Percentiles rank a stretch among this genome's conserved stretches.
Conservation (phyloP, 2,329 filamentous ascomycete species). For the Aspergillus japonicus region DNA sequence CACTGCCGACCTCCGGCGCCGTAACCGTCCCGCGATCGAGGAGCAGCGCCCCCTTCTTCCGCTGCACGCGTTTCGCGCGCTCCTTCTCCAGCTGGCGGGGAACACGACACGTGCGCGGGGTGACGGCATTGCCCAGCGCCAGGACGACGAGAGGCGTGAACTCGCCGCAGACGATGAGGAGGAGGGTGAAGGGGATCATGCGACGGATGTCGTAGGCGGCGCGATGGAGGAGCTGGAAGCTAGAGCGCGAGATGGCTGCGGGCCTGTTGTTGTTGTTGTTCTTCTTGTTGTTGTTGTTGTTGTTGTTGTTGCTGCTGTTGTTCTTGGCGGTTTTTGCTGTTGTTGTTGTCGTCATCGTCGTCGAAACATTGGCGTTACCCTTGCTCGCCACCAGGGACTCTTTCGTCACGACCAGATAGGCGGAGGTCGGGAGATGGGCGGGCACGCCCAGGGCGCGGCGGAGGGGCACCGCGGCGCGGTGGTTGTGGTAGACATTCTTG, state of each 20-base stretch:
- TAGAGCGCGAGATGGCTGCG: slow-evolving; percentile 56
- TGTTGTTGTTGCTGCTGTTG: not conserved
- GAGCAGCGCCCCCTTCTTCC: slow-evolving; percentile 27
- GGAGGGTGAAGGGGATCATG: slow-evolving; percentile 72
- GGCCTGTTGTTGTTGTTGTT: not conserved
- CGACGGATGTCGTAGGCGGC: slow-evolving; percentile 71
- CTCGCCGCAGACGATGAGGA: slow-evolving; percentile 79
- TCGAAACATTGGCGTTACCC: not conserved
- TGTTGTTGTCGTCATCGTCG: not conserved
- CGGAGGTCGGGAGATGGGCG: slow-evolving; percentile 36
- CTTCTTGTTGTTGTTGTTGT: too few species aligned
- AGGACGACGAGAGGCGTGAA: slow-evolving; percentile 79
- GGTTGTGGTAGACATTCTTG: slow-evolving; percentile 70
- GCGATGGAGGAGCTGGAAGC: slow-evolving; percentile 69
- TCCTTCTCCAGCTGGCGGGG: slow-evolving; percentile 68
- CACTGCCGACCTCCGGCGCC: slow-evolving; percentile 16
- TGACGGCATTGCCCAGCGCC: slow-evolving; percentile 63
- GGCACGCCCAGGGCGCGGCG: slow-evolving; percentile 32
- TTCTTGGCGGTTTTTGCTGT: not conserved
- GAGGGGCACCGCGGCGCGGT: slow-evolving; percentile 37
- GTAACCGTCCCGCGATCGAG: slow-evolving; percentile 16
- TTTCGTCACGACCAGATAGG: slow-evolving; percentile 12
- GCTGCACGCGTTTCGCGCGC: slow-evolving; percentile 53
- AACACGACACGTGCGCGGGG: slow-evolving; percentile 80
- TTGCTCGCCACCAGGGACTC: too few species aligned